Base-by-base conservation (phyloP, 345 rosid genomes). In the Odontarrhena argentea region DNA sequence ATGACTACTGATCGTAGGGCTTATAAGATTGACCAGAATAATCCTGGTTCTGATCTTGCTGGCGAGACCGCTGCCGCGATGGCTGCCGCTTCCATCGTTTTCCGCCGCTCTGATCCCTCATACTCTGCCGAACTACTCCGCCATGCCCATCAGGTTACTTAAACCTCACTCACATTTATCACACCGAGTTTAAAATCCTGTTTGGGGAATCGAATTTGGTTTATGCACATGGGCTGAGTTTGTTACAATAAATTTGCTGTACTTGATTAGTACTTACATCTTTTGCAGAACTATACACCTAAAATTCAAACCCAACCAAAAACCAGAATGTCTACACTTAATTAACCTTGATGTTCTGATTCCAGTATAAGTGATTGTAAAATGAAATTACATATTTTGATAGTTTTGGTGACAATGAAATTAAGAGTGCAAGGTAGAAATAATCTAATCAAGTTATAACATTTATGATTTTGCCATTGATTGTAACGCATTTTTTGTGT, bases 21-120 rank as follows among this genome's bases (percentile, higher is more conserved):
- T 43, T 90, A 90, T 70, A 80, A 70, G 77, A 71, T 93, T 48
- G 94, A 90, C 77, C 79, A 77, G 22, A 87, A 85, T 9, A 93
- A 90, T 68, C 97, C 98, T 0, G 98, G 98, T 44, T 93, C 98
- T 9, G 98, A 93, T 74, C 93, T 92, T 8, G 92, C 98, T 37
- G 97, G 93, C 3, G 98, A 92, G 78, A 89, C 97, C 0, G 89
- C 98, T 3, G 98, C 98, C 9, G 96, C 98, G 7, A 85, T 92
- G 98, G 98, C 98, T 2, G 97, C 98, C 1, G 96, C 98, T 52
- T 87, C 98, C 50, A 78, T 92, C 5, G 91, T 92, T 26, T 92
- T 92, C 76, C 91, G 83, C 53, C 80, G 62, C 70, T 74, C 76
- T 38, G 71, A 92, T 78, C 86, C 87, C 1, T 73, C 87, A 15